Conservation (phyloP, 148 eudicot genomes). For the Heliamphora exappendiculata region DNA sequence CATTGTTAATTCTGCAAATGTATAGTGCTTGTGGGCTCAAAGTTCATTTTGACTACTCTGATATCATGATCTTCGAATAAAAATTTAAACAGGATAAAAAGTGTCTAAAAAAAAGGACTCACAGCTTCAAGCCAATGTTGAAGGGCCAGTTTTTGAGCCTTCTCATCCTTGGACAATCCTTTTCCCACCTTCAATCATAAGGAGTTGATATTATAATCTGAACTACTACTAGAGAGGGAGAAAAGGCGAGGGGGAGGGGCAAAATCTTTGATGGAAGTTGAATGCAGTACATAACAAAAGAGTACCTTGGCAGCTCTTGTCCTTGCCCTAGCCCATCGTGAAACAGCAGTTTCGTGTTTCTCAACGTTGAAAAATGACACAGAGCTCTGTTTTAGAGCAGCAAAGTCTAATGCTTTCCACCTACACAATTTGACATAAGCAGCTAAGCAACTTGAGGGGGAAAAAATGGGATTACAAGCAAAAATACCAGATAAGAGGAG, state of each 20-base stretch:
- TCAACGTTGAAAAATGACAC: slow-evolving; percentile 65
- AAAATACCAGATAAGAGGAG: not conserved
- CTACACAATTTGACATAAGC: slow-evolving; percentile 19
- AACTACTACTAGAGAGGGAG: not conserved
- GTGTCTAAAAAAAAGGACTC: slow-evolving; percentile 24
- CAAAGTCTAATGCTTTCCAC: slow-evolving; percentile 94
- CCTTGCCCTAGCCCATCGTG: slow-evolving; percentile 80
- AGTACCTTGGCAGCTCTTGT: slow-evolving; percentile 82
- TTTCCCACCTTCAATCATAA: slow-evolving; percentile 38
- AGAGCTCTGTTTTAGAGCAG: slow-evolving; percentile 67
- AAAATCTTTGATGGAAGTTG: not conserved
- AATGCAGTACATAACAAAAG: not conserved
- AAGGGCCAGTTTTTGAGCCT: slow-evolving; percentile 47
- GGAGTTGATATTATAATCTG: not conserved
- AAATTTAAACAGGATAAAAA: not conserved
- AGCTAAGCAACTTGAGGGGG: slow-evolving; percentile 7
- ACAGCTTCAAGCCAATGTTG: slow-evolving; percentile 89
- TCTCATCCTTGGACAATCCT: slow-evolving; percentile 50
- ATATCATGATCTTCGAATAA: not conserved
- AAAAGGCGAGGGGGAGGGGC: not conserved
- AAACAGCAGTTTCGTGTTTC: slow-evolving; percentile 71
- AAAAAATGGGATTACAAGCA: not conserved
- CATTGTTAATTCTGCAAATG: not conserved
- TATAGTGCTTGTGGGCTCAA: not conserved
- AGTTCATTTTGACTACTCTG: not conserved